Conservation (phyloP, 768 basidiomycete genomes). For the Rubroboletus pulcherrimus region DNA sequence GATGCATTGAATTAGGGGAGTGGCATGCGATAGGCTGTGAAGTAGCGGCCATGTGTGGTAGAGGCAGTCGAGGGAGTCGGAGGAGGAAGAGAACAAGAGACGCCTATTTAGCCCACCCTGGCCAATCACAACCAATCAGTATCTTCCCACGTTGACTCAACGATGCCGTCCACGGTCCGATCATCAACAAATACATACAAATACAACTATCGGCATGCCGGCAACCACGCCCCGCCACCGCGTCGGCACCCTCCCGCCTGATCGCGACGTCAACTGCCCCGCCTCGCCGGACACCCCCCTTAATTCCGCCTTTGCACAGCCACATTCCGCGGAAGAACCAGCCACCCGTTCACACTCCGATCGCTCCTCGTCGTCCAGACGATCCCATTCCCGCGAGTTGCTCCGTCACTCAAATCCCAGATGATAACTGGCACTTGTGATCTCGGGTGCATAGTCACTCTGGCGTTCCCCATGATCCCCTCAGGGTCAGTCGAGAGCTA, state of each 20-base stretch:
- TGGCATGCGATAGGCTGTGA: conserved; percentile 46
- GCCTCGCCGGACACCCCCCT: background rate
- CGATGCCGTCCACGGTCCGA: conserved; percentile 26
- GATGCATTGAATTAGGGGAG: background rate
- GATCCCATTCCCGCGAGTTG: too few relatives aligned
- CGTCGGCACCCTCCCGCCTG: background rate
- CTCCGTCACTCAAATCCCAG: too few relatives aligned
- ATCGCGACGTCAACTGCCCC: background rate
- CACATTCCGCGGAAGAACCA: too few relatives aligned
- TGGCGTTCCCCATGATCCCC: too few relatives aligned
- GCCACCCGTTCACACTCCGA: too few relatives aligned
- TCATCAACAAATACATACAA: conserved; percentile 23
- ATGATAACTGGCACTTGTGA: too few relatives aligned
- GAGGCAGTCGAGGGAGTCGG: background rate
- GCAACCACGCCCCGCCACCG: conserved; percentile 3
- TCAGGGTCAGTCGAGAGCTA: too few relatives aligned
- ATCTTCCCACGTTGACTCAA: conserved; percentile 27
- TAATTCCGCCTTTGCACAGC: background rate
- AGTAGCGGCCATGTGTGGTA: conserved; percentile 31
- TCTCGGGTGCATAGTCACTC: too few relatives aligned
- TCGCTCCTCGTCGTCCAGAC: too few relatives aligned
- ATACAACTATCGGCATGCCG: conserved; percentile 23
- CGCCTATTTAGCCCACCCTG: conserved; percentile 29
- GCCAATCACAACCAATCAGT: conserved; percentile 15
- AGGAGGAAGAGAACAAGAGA: conserved; percentile 9